Evolutionary conservation across 305 asterid species (phyloP).

Genomic region (Nicotiana rustica): DNA sequence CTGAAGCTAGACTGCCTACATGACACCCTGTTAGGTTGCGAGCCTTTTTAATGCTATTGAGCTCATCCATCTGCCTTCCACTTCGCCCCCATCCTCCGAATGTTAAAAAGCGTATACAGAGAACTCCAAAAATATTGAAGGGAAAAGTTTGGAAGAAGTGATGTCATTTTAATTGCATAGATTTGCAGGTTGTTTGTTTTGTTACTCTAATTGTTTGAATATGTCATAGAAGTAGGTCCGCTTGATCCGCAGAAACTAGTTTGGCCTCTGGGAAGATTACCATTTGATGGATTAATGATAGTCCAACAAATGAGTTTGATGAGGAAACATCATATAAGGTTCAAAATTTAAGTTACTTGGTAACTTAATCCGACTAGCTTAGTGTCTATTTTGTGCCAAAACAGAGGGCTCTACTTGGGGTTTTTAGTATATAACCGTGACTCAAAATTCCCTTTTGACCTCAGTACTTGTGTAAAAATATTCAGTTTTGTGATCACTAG

Average conservation of each 20-base stretch:
- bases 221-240: neutral
- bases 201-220: neutral
- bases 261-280: neutral
- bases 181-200: neutral
- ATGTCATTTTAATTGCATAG: neutral
- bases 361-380: neutral
- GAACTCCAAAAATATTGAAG: neutral
- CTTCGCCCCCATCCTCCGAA: neutral
- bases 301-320: neutral
- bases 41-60: no score
- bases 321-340: neutral
- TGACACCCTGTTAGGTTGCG: no score
- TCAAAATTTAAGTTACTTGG: constrained; percentile 13
- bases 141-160: neutral
- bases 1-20: no score
- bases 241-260: neutral
- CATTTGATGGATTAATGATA: neutral
- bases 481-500: neutral
- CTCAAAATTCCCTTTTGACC: neutral
- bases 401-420: neutral
- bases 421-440: neutral
- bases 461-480: neutral
- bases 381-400: neutral
- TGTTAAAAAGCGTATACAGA: neutral
- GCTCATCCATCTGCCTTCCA: neutral